These are phyloP conservation scores for Auriscalpium vulgare DNA, from an alignment of 768 basidiomycete genomes.

Conservation along the genomic window DNA sequence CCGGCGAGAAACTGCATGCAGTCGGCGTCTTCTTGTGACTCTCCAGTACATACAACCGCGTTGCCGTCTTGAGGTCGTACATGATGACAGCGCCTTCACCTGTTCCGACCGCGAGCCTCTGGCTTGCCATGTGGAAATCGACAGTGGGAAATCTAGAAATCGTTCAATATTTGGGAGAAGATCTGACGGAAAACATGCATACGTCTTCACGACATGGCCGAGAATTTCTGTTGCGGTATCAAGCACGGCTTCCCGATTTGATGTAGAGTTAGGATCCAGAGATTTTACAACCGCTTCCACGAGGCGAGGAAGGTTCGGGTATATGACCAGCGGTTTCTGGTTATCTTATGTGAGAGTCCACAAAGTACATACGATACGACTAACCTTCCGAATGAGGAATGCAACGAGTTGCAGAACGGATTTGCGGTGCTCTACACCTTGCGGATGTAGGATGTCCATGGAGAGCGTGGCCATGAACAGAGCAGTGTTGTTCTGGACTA, in stretches of 20 bases:
- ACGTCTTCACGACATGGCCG: constrained; percentile 92
- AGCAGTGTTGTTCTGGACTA: constrained; percentile 75
- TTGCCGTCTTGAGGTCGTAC: constrained; percentile 96
- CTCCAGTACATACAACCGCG: constrained; percentile 89
- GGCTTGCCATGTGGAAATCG: constrained; percentile 85
- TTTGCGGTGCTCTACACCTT: constrained; percentile 68
- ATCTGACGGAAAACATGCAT: constrained; percentile 16
- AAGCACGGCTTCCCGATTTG: constrained; percentile 73
- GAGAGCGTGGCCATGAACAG: constrained; percentile 93
- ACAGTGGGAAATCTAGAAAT: constrained; percentile 72
- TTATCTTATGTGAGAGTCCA: not conserved
- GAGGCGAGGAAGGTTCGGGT: constrained; percentile 74
- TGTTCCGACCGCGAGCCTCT: constrained; percentile 89
- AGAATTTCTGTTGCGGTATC: constrained; percentile 93
- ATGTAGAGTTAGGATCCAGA: constrained; percentile 80
- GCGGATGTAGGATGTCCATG: constrained; percentile 79
- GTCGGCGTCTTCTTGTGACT: constrained; percentile 77
- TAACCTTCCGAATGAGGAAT: constrained; percentile 84
- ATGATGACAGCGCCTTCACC: constrained; percentile 90
- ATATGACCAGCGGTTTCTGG: constrained; percentile 81
- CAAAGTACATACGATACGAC: not conserved
- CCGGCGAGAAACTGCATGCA: constrained; percentile 88
- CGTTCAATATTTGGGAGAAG: not conserved
- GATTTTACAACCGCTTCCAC: constrained; percentile 97
- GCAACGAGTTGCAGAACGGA: constrained; percentile 90